Conservation (phyloP, 257 asterid genomes). For the Henckelia pumila region DNA sequence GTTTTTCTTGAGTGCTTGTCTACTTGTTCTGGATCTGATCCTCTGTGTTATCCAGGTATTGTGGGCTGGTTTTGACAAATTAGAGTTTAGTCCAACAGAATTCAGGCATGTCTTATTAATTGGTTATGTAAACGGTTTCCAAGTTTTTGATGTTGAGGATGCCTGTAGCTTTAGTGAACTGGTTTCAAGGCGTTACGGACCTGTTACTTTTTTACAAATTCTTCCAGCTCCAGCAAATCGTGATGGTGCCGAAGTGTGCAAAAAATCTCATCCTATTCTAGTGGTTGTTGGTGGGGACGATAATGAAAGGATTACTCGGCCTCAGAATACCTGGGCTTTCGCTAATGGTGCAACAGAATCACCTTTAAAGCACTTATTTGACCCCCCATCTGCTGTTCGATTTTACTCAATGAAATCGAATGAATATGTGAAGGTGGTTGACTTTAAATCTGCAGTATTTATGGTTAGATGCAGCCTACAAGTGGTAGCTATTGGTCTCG, state of each 20-base stretch:
- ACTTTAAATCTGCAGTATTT: conserved; percentile 60
- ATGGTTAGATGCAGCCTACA: conserved; percentile 70
- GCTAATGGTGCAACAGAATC: conserved; percentile 41
- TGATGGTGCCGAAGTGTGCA: conserved; percentile 41
- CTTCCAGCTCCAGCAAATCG: conserved; percentile 51
- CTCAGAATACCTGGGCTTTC: conserved; percentile 30
- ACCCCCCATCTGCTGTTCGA: conserved; percentile 57
- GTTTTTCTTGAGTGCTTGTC: conserved; percentile 10
- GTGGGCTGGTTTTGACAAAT: conserved; percentile 81
- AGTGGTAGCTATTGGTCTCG: conserved; percentile 70
- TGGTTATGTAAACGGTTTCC: conserved; percentile 70
- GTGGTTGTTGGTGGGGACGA: conserved; percentile 60
- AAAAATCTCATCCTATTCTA: conserved; percentile 48
- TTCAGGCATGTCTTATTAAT: conserved; percentile 53
- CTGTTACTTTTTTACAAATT: conserved; percentile 71
- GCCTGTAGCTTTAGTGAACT: conserved; percentile 61
- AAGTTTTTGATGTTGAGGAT: conserved; percentile 75
- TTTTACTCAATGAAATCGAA: conserved; percentile 65
- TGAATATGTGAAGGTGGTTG: conserved; percentile 54
- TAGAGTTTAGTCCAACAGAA: conserved; percentile 45
- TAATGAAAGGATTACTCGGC: conserved; percentile 35
- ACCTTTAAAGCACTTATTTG: conserved; percentile 36
- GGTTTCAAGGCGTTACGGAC: conserved; percentile 69
- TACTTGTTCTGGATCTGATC: conserved; percentile 29
- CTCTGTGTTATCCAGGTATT: conserved; percentile 44